Conservation (phyloP, 768 basidiomycete species). For the Agaricus blazei region DNA sequence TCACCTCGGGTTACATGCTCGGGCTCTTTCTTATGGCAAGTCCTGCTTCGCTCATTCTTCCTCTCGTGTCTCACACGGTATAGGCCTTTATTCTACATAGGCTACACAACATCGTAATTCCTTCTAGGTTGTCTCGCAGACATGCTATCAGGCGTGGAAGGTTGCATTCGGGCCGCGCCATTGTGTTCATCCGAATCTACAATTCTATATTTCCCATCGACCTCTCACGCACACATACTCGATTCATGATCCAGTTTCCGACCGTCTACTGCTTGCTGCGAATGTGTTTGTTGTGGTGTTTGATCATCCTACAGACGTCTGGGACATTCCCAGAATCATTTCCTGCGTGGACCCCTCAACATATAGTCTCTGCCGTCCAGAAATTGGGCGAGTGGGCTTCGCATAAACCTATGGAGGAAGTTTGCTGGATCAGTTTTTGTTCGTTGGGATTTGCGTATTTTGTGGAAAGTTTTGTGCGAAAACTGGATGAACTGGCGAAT, state of each 20-base stretch:
- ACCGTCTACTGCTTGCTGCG: conserved; percentile 58
- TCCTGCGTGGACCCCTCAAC: conserved; percentile 17
- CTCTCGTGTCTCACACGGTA: not conserved
- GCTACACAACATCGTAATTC: conserved; percentile 74
- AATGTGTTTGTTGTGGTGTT: conserved; percentile 51
- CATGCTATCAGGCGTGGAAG: conserved; percentile 14
- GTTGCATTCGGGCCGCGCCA: conserved; percentile 21
- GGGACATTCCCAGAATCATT: conserved; percentile 31
- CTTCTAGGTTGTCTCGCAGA: conserved; percentile 37
- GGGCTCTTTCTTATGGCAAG: conserved; percentile 63
- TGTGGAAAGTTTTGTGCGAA: conserved; percentile 61
- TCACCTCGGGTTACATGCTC: conserved; percentile 68
- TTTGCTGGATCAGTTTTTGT: conserved; percentile 74
- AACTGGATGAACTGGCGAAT: conserved; percentile 38
- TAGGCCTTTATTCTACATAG: conserved; percentile 70
- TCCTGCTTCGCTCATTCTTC: conserved; percentile 1
- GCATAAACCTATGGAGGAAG: conserved; percentile 47
- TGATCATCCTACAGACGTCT: conserved; percentile 55
- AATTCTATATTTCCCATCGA: conserved; percentile 57
- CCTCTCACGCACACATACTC: conserved; percentile 52
- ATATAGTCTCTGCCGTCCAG: conserved; percentile 19
- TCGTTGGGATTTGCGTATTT: conserved; percentile 62
- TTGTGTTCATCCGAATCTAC: conserved; percentile 24
- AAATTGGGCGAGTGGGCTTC: conserved; percentile 40
- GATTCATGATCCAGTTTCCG: conserved; percentile 56